Conservation (phyloP, 2,329 filamentous ascomycete species). For the Myriosclerotinia curreyana region DNA sequence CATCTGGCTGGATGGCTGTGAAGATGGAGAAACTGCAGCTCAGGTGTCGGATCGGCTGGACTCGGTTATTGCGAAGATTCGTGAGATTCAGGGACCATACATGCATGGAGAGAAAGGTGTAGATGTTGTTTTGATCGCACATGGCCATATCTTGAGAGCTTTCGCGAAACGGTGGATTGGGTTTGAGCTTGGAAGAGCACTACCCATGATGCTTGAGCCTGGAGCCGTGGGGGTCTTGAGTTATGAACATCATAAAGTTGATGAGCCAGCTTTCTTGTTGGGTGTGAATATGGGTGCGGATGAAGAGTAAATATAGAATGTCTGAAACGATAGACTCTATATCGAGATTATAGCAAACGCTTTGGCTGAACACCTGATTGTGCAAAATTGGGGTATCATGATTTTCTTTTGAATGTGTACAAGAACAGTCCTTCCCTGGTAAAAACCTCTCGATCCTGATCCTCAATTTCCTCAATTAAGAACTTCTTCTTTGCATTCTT, state of each 20-base stretch:
- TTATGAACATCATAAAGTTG: conserved; percentile 41
- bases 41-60: conserved; percentile 50
- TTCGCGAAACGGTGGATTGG: conserved; percentile 56
- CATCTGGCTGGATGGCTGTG: conserved; percentile 53
- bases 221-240: conserved; percentile 42
- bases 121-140: conserved; percentile 50
- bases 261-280: conserved; percentile 41
- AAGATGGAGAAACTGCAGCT: conserved; percentile 48
- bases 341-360: background rate
- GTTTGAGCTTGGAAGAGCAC: conserved; percentile 40
- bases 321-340: background rate
- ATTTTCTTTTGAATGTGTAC: conserved; percentile 52
- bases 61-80: conserved; percentile 48
- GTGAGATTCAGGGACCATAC: conserved; percentile 46
- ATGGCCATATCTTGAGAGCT: conserved; percentile 51
- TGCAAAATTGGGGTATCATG: conserved; percentile 24
- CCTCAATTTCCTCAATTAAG: conserved; percentile 57
- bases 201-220: conserved; percentile 43
- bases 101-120: conserved; percentile 44
- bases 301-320: conserved; percentile 1
- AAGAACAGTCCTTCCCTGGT: conserved; percentile 58
- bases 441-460: conserved; percentile 58
- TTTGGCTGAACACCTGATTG: background rate
- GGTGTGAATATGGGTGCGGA: conserved; percentile 39
- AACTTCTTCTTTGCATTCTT: conserved; percentile 68